phyloP scores from a whole-genome alignment of 495 filamentous ascomycete genomes.

The Hypoxylon crocopeplum region DNA sequence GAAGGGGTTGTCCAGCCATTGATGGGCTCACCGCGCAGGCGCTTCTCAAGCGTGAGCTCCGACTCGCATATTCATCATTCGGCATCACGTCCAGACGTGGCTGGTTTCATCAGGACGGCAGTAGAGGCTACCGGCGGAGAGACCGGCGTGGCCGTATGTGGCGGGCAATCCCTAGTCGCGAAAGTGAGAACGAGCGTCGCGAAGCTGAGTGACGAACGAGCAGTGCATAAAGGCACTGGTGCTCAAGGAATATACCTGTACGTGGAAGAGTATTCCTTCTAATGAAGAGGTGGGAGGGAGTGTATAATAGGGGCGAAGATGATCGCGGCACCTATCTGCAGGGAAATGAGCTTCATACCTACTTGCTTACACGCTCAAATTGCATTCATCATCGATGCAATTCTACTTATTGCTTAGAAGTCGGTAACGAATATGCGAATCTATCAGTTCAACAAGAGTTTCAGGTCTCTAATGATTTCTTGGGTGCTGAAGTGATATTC shows the following conservation, averaged over 20 bases:
- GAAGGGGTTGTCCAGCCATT: conserved; percentile 25
- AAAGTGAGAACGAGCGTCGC: conserved; percentile 72
- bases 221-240: conserved; percentile 88
- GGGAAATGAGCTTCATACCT: too few species aligned
- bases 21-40: conserved; percentile 31
- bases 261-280: conserved; percentile 59
- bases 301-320: too few species aligned
- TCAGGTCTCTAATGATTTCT: too few species aligned
- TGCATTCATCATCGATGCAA: too few species aligned
- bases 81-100: conserved; percentile 50
- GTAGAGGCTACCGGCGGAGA: conserved; percentile 82
- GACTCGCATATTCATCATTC: conserved; percentile 52
- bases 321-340: too few species aligned
- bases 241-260: conserved; percentile 73
- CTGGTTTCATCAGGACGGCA: conserved; percentile 51
- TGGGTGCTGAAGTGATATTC: too few species aligned
- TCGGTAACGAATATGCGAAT: too few species aligned
- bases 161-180: conserved; percentile 69
- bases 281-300: conserved; percentile 3
- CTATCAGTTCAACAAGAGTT: too few species aligned
- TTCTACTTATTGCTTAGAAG: too few species aligned
- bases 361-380: too few species aligned
- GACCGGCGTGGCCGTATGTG: conserved; percentile 83
- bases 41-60: conserved; percentile 39
- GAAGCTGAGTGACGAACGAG: conserved; percentile 79